Base-by-base conservation (phyloP, 768 basidiomycete species). In the Kwoniella dendrophila region DNA sequence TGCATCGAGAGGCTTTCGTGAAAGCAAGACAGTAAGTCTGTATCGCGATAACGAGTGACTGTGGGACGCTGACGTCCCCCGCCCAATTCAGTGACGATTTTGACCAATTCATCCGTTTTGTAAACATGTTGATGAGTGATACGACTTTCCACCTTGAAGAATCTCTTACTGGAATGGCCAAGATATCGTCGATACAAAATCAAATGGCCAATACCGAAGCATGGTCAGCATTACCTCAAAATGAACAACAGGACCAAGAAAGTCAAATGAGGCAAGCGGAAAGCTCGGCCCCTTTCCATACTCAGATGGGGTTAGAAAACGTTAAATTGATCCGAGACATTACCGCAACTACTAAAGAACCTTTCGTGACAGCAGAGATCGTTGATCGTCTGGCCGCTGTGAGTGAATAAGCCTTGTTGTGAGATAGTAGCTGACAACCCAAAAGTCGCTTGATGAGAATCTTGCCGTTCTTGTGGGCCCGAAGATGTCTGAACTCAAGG, bases 91-190 rank as follows among this genome's bases (percentile, higher is more conserved):
- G 90, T 66, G 86, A 92, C 62, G 76, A 80, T 74, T 87, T 90
- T 49, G 92, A 96, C 69, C 89, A 90, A 79, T 98, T 98, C 77
- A 88, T 98, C 55, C 87, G 88, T 58, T 98, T 99, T 78, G 85
- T 94, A 81, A 98, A 99, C 81, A 83, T 97, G 71, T 90, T 98
- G 86, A 96, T 98, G 82, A 97, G 96, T 83, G 96, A 99, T 71
- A 92, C 95, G 56, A 98, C 95, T 8, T 98, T 93, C 79, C 88
- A 97, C 54, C 87, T 99, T 85, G 93, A 98, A 76, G 96, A 99
- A 73, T 95, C 92, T 8, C 83, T 98, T 49, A 86, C 86, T 69
- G 90, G 94, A 66, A 83, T 99, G 52, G 83, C 86, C 11, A 90
- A 95, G 74, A 96, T 99, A 66, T 86, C 89, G 76, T 86, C 85